Conservation (phyloP, 352 stramenopile species). For the Paralagenidium karlingii region DNA sequence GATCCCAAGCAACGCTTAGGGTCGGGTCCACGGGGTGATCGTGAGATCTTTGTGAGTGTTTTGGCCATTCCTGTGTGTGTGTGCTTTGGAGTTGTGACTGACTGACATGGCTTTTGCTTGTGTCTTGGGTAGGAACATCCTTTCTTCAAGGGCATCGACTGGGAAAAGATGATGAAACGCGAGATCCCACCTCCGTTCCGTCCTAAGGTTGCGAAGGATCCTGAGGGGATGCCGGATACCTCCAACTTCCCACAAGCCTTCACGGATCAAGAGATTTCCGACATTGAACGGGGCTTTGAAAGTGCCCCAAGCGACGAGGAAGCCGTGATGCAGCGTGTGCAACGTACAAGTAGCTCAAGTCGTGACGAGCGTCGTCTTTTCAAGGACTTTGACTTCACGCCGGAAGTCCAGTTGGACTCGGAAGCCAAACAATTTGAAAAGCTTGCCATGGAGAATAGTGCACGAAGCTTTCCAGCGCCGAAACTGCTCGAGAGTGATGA, state of each 20-base stretch:
- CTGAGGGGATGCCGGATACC: constrained; percentile 58
- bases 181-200: constrained; percentile 75
- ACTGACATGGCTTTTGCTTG: background rate
- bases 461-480: constrained; percentile 61
- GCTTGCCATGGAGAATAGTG: constrained; percentile 72
- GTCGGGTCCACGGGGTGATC: constrained; percentile 54
- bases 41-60: constrained; percentile 65
- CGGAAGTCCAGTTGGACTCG: constrained; percentile 63
- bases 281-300: constrained; percentile 71
- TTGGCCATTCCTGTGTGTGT: constrained; percentile 64
- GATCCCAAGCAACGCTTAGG: constrained; percentile 74
- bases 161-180: constrained; percentile 66
- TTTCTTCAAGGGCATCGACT: constrained; percentile 82
- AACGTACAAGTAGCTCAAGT: constrained; percentile 33
- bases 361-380: constrained; percentile 71
- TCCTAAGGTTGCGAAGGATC: constrained; percentile 67
- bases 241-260: constrained; percentile 81
- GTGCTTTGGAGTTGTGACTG: background rate
- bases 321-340: constrained; percentile 39
- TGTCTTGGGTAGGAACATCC: constrained; percentile 24
- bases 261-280: constrained; percentile 78
- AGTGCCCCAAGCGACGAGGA: constrained; percentile 16
- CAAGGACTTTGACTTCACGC: constrained; percentile 80
- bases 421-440: constrained; percentile 81
- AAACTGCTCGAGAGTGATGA: constrained; percentile 64